phyloP scores from a whole-genome alignment of 2,329 filamentous ascomycete species.

The Cylindrodendrum hubeiense region DNA sequence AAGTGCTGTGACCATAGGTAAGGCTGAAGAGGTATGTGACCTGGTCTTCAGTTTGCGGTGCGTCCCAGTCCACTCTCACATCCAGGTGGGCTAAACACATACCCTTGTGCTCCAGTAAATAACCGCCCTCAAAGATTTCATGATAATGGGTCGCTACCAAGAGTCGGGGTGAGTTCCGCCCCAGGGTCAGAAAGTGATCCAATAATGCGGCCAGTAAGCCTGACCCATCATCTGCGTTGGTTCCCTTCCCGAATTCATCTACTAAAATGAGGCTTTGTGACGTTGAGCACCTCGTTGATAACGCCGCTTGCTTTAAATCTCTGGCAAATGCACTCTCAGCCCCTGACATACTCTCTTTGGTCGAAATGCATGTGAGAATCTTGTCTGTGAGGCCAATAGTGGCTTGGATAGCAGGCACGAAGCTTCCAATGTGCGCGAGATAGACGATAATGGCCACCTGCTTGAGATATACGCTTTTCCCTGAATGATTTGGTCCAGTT shows the following conservation, averaged over 20 bases:
- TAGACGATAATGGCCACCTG: slow-evolving; percentile 93
- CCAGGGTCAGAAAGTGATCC: slow-evolving; percentile 65
- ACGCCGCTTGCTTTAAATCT: slow-evolving; percentile 87
- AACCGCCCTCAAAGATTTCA: slow-evolving; percentile 78
- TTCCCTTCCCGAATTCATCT: slow-evolving; percentile 87
- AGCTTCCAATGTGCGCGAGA: slow-evolving; percentile 92
- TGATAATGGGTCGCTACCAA: slow-evolving; percentile 74
- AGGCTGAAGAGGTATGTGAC: slow-evolving; percentile 82
- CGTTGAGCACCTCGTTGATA: slow-evolving; percentile 81
- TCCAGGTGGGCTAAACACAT: slow-evolving; percentile 80
- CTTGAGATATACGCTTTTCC: slow-evolving; percentile 96
- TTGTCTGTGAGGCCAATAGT: slow-evolving; percentile 90
- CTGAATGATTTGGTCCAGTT: slow-evolving; percentile 96
- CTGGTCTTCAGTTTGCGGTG: slow-evolving; percentile 67
- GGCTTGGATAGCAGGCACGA: slow-evolving; percentile 84
- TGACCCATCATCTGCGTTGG: slow-evolving; percentile 68
- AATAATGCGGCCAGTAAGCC: slow-evolving; percentile 70
- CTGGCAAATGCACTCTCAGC: slow-evolving; percentile 76
- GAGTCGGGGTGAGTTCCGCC: slow-evolving; percentile 64
- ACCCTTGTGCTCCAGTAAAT: slow-evolving; percentile 62
- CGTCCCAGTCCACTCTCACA: slow-evolving; percentile 69
- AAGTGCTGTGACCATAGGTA: slow-evolving; percentile 75
- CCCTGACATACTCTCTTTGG: slow-evolving; percentile 71
- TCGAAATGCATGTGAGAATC: slow-evolving; percentile 88
- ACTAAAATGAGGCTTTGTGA: slow-evolving; percentile 85